Conservation (phyloP, 129 eudicot species). For the Helianthus annuus region HanXRQr2.0-SUNRISE NC_035443.2:41998177-41998676, state of each 20-base stretch:
- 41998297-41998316: too few species aligned
- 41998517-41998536: background rate
- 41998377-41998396: constrained; percentile 29
- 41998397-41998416: constrained; percentile 29
- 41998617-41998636: background rate
- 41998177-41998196: too few species aligned
- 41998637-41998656: background rate
- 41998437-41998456: background rate
- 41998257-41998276: too few species aligned
- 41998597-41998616: background rate
- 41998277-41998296: too few species aligned
- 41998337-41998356: constrained; percentile 20
- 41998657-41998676: too few species aligned
- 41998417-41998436: constrained; percentile 15
- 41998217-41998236: too few species aligned
- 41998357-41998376: constrained; percentile 26
- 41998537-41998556: background rate
- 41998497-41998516: background rate
- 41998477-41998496: background rate
- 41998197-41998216: too few species aligned
- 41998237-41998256: too few species aligned
- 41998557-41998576: background rate
- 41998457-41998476: constrained; percentile 3
- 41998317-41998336: constrained; percentile 22
- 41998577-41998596: background rate